Base-by-base conservation (phyloP, 202 grass and related monocot genomes). In the Bolboschoenoplectus hybrid region DNA sequence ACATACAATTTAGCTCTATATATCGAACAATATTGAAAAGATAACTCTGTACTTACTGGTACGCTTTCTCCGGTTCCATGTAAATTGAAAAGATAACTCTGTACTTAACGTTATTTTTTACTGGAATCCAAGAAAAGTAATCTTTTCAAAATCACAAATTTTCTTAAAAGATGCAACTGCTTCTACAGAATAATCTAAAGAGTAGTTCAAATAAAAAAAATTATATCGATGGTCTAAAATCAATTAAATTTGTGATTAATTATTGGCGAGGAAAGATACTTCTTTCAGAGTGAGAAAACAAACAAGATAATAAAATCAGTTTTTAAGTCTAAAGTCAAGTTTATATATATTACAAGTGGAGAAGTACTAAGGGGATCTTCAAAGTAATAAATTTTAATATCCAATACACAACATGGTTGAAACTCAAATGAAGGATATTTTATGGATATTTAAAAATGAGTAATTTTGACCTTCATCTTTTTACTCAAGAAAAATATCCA, bases 311-410 rank as follows among this genome's bases (percentile, higher is more conserved):
- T 49, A 50, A 64, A 74, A 6, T 26, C 19, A 74, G 2, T 49
- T 26, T 16, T 74, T 20, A 41, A 16, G 8, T 67, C 41, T 3
- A 72, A 49, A 26, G 5, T 47, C 16, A 9, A 8, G 8, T 43
- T 71, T 45, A 26, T 74, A 49, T 74, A 26, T 74, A 49, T 74
- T 75, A 53, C 11, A 12, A 75, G 9, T 53, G 46, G 43, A 72
- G n/a, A 47, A 53, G 4, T 35, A 14, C 9, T 16, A 55, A 56
- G 32, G 5, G 3, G 6, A 55, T 77, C 20, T 76, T 77, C 50
- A 77, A 71, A 76, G 73, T 56, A 17, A 36, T 10, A 34, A 9
- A 66, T 63, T 7, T 63, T 9, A 67, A 14, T 14, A 67, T 39
- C 64, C 64, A 67, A 40, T 1, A 66, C 63, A 66, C 32, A 66